Evolutionary conservation across 2,329 filamentous ascomycete species (phyloP).

Genomic region (Graphilbum fragrans): DNA sequence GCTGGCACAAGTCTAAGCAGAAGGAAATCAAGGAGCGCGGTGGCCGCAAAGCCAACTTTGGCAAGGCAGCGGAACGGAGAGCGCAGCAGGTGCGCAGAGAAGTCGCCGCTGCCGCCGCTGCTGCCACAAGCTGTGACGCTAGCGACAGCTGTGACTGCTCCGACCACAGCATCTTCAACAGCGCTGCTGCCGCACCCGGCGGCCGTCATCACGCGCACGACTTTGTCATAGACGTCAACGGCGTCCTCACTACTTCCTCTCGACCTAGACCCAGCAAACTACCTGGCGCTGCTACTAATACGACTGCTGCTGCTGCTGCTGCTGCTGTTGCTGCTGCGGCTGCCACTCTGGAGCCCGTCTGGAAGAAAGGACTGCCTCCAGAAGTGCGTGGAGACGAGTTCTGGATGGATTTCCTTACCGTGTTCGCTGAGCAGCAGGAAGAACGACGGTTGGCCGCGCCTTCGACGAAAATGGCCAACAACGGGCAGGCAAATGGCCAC

Average conservation of each 20-base stretch:
- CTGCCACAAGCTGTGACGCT: not conserved
- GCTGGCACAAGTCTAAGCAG: slow-evolving; percentile 35
- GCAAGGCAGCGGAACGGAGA: slow-evolving; percentile 27
- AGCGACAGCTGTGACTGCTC: not conserved
- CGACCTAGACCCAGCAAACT: too few relatives aligned
- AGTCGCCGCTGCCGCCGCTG: not conserved
- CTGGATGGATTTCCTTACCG: slow-evolving; percentile 3
- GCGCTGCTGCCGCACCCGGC: too few relatives aligned
- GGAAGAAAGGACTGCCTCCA: slow-evolving; percentile 2
- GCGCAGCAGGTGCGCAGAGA: slow-evolving; percentile 12
- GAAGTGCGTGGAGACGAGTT: slow-evolving; percentile 1
- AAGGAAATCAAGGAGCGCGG: slow-evolving; percentile 36
- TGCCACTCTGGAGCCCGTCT: not conserved
- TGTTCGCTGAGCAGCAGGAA: slow-evolving; percentile 5
- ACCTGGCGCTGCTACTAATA: too few relatives aligned
- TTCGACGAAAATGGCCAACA: too few relatives aligned
- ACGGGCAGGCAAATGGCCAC: too few relatives aligned
- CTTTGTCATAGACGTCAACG: too few relatives aligned
- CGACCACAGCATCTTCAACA: not conserved
- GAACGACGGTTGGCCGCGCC: not conserved
- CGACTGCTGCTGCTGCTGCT: too few relatives aligned
- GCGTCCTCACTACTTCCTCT: too few relatives aligned
- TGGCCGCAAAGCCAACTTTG: slow-evolving; percentile 37
- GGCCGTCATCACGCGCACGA: too few relatives aligned
- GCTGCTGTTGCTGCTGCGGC: too few relatives aligned